These are phyloP conservation scores for Madurella mycetomatis DNA, from an alignment of 2,329 filamentous ascomycete genomes.

Conservation along the genomic window DNA sequence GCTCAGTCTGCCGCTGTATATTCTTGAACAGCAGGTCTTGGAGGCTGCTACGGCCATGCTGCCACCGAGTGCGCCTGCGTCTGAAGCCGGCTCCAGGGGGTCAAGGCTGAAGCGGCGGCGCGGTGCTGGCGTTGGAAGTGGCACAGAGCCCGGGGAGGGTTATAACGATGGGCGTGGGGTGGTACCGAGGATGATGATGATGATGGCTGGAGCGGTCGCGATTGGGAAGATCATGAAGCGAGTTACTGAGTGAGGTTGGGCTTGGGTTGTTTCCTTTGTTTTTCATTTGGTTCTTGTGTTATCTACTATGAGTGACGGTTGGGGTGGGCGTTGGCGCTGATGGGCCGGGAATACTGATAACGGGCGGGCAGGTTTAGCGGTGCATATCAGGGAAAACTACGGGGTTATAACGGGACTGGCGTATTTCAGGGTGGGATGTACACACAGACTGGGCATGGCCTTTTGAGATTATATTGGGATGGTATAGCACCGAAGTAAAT, in stretches of 20 bases:
- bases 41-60: neutral
- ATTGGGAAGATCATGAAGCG: slow-evolving; percentile 18
- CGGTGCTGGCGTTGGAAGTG: neutral
- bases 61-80: neutral
- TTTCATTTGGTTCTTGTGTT: too few relatives aligned
- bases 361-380: neutral
- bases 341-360: neutral
- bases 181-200: slow-evolving; percentile 29
- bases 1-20: slow-evolving; percentile 16
- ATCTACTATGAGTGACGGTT: too few relatives aligned
- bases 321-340: neutral
- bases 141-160: slow-evolving; percentile 1
- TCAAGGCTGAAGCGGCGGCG: neutral
- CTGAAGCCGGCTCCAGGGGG: neutral
- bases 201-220: slow-evolving; percentile 28
- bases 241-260: neutral
- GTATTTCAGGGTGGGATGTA: too few relatives aligned
- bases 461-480: too few relatives aligned
- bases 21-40: neutral
- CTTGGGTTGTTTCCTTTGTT: neutral
- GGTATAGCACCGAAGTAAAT: too few relatives aligned
- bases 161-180: slow-evolving; percentile 6
- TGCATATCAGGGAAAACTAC: neutral
- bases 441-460: too few relatives aligned
- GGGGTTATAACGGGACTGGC: neutral